Percentiles rank a stretch among this genome's conserved stretches.
phyloP scores from a whole-genome alignment of 2,329 filamentous ascomycete genomes.

The Verticillium nubilum region DNA sequence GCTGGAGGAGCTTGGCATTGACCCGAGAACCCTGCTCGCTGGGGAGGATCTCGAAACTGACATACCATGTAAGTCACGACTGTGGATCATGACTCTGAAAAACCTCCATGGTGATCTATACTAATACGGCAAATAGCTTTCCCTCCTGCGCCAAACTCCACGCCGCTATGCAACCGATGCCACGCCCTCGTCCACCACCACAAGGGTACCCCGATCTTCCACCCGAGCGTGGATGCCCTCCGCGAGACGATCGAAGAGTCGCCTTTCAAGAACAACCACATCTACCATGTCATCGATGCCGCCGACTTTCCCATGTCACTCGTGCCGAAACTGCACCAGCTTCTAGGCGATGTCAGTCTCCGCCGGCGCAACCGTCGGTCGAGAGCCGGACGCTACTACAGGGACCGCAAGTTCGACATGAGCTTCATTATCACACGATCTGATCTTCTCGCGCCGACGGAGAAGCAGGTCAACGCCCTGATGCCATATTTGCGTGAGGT shows the following conservation, averaged over 20 bases:
- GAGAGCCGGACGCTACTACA: conserved; percentile 57
- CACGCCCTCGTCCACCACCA: conserved; percentile 76
- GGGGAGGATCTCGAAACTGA: conserved; percentile 18
- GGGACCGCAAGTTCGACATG: conserved; percentile 67
- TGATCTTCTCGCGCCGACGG: conserved; percentile 78
- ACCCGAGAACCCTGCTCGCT: conserved; percentile 31
- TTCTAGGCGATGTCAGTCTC: conserved; percentile 66
- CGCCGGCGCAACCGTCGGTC: conserved; percentile 78
- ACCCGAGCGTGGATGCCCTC: conserved; percentile 77
- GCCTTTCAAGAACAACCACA: conserved; percentile 83
- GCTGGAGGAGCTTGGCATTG: conserved; percentile 40
- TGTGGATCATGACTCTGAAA: neutral
- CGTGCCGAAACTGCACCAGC: conserved; percentile 66
- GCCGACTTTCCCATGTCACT: conserved; percentile 96
- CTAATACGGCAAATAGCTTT: conserved; percentile 2
- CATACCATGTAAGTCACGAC: neutral
- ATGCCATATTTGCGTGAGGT: conserved; percentile 81
- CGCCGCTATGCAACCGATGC: conserved; percentile 79
- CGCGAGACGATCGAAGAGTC: conserved; percentile 82
- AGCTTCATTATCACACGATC: conserved; percentile 89
- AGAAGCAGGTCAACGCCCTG: conserved; percentile 75
- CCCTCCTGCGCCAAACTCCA: conserved; percentile 1
- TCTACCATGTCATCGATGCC: conserved; percentile 92
- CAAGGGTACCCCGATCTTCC: conserved; percentile 64
- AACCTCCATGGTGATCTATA: neutral